These are phyloP conservation scores for Aspergillus cavernicola DNA, from an alignment of 495 filamentous ascomycete genomes.

Conservation along the genomic window DNA sequence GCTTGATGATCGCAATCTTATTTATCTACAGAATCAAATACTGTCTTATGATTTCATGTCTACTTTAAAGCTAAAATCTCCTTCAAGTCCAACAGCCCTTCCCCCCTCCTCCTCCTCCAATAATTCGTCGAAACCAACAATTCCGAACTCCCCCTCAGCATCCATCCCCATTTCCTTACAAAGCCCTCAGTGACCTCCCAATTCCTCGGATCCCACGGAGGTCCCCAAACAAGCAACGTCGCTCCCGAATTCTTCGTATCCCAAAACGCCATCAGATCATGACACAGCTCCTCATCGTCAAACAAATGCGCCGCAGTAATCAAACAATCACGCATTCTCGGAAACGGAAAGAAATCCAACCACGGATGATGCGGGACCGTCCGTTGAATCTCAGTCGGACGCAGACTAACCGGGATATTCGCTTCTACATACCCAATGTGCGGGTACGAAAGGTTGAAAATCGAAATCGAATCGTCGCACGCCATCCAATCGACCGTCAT, in stretches of 20 bases:
- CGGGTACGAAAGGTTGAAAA: slow-evolving; percentile 10
- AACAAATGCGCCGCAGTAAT: slow-evolving; percentile 24
- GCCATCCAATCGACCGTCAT: slow-evolving; percentile 11
- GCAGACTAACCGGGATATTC: slow-evolving; percentile 26
- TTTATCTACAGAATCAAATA: not conserved
- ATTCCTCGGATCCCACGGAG: slow-evolving; percentile 22
- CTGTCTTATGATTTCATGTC: not conserved
- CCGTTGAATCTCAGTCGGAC: slow-evolving; percentile 35
- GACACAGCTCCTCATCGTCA: slow-evolving; percentile 33
- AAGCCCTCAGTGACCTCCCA: slow-evolving; percentile 33
- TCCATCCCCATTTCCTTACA: slow-evolving; percentile 27
- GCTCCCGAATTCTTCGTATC: slow-evolving; percentile 25
- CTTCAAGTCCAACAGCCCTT: slow-evolving; percentile 8
- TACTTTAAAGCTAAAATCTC: not conserved
- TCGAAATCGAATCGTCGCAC: slow-evolving; percentile 6
- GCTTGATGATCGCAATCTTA: not conserved
- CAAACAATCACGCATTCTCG: slow-evolving; percentile 32
- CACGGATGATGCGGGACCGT: slow-evolving; percentile 32
- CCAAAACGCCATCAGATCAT: slow-evolving; percentile 30
- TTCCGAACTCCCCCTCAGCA: slow-evolving; percentile 22
- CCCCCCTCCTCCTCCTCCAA: slow-evolving; percentile 21
- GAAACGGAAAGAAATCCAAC: slow-evolving; percentile 29
- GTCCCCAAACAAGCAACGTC: slow-evolving; percentile 31
- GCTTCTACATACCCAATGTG: not conserved
- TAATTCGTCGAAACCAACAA: slow-evolving; percentile 20